phyloP scores from a whole-genome alignment of 352 stramenopile genomes.

The Pythium sukuiense region DNA sequence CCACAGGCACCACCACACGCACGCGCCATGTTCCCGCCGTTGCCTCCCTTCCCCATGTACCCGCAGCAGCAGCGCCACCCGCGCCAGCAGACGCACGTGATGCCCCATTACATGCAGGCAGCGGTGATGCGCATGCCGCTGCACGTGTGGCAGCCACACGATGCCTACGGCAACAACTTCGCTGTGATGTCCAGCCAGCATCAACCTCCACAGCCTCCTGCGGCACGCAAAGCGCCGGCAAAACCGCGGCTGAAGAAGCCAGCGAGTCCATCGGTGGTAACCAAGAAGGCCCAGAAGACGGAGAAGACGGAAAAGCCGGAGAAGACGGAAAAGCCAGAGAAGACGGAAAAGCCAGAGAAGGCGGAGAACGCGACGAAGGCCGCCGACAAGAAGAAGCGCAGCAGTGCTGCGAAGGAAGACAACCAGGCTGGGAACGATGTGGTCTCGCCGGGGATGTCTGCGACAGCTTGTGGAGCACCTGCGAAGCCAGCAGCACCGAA shows the following conservation, averaged over 20 bases:
- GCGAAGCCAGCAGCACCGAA: not conserved
- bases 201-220: not conserved
- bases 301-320: not conserved
- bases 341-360: too few relatives aligned
- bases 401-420: not conserved
- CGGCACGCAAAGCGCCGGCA: not conserved
- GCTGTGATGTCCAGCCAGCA: not conserved
- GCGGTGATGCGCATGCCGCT: slow-evolving; percentile 7
- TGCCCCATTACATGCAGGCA: not conserved
- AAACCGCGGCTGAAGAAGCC: not conserved
- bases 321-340: not conserved
- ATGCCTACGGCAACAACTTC: slow-evolving; percentile 2
- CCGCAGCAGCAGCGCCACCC: not conserved
- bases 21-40: slow-evolving; percentile 16
- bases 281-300: too few relatives aligned
- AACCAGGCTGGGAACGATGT: not conserved
- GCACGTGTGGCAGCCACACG: slow-evolving; percentile 4
- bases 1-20: not conserved
- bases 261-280: not conserved
- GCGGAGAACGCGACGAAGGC: too few relatives aligned
- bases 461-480: too few relatives aligned
- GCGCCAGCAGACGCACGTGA: not conserved
- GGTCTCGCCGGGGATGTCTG: too few relatives aligned
- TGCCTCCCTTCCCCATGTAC: slow-evolving; percentile 1
- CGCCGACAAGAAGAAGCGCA: too few relatives aligned